Percentiles rank a stretch among this genome's conserved stretches.
phyloP scores from a whole-genome alignment of 352 stramenopile genomes.

The Phytophthora sansomeana region DNA sequence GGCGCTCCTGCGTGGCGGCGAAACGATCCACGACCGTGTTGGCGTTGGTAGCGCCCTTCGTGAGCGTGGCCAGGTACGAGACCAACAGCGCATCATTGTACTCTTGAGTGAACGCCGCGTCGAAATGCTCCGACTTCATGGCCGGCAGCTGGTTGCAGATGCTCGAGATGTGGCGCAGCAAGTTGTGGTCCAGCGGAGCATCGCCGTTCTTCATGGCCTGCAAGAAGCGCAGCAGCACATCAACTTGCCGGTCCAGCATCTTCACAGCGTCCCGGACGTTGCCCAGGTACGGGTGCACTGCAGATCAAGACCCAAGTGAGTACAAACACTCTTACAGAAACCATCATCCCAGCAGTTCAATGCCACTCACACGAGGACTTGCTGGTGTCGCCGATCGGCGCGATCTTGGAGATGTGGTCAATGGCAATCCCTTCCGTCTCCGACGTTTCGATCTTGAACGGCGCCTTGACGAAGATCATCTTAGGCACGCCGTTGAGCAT shows the following conservation, averaged over 20 bases:
- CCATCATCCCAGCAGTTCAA: neutral
- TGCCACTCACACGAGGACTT: conserved; percentile 73
- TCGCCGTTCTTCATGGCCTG: conserved; percentile 80
- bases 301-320: conserved; percentile 15
- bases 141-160: conserved; percentile 87
- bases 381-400: conserved; percentile 67
- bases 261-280: conserved; percentile 86
- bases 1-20: conserved; percentile 72
- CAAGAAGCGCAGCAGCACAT: conserved; percentile 78
- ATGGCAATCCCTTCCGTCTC: conserved; percentile 90
- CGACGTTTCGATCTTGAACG: conserved; percentile 90
- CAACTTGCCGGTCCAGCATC: conserved; percentile 86
- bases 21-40: conserved; percentile 88
- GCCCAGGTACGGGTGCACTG: conserved; percentile 84
- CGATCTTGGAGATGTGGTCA: conserved; percentile 91
- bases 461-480: conserved; percentile 90
- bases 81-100: conserved; percentile 88
- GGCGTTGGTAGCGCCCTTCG: conserved; percentile 79
- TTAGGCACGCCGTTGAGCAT: conserved; percentile 85
- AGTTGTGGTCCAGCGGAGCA: conserved; percentile 74
- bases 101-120: conserved; percentile 78
- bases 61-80: conserved; percentile 85
- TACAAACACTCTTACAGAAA: neutral
- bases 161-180: conserved; percentile 88
- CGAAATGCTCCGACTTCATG: conserved; percentile 80